Evolutionary conservation across 208 protist genomes (phyloP).

Genomic region (Wallacemonas sp.): DNA sequence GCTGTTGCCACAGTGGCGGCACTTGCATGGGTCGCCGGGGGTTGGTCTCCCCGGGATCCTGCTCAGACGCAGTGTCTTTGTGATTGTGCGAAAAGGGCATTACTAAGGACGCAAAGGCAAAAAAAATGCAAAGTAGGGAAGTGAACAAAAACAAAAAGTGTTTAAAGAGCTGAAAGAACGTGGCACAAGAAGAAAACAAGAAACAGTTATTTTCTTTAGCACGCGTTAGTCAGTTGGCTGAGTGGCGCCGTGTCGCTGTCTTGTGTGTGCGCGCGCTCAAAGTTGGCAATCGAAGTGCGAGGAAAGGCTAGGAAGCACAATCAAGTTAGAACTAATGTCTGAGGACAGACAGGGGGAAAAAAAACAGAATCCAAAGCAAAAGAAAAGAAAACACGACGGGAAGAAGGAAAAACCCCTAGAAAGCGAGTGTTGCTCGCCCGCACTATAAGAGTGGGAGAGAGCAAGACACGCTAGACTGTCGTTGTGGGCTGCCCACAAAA

Average conservation of each 20-base stretch:
- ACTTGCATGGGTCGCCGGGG: neutral
- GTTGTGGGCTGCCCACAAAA: conserved; percentile 1
- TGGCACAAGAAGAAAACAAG: conserved; percentile 1
- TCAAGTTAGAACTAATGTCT: conserved; percentile 24
- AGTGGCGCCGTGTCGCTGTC: too few species aligned
- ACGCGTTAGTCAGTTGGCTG: too few species aligned
- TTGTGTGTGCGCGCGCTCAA: too few species aligned
- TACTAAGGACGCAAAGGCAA: conserved; percentile 14
- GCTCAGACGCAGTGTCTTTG: neutral
- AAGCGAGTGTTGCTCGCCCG: neutral
- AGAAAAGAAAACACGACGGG: conserved; percentile 17
- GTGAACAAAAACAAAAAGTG: conserved; percentile 11
- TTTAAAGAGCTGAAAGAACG: too few species aligned
- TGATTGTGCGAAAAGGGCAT: neutral
- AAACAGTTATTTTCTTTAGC: too few species aligned
- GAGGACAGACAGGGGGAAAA: conserved; percentile 12
- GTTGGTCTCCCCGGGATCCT: neutral
- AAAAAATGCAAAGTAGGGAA: conserved; percentile 11
- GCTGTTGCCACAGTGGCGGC: neutral
- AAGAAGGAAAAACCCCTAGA: conserved; percentile 12
- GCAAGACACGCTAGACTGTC: too few species aligned
- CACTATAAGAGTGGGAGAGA: too few species aligned
- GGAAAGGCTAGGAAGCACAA: too few species aligned
- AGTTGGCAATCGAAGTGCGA: too few species aligned
- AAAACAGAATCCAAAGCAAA: neutral